Evolutionary conservation across 345 rosid species (phyloP), one percentile per base, ranked within the genome.

Genomic region (Cardamine resedifolia): DNA sequence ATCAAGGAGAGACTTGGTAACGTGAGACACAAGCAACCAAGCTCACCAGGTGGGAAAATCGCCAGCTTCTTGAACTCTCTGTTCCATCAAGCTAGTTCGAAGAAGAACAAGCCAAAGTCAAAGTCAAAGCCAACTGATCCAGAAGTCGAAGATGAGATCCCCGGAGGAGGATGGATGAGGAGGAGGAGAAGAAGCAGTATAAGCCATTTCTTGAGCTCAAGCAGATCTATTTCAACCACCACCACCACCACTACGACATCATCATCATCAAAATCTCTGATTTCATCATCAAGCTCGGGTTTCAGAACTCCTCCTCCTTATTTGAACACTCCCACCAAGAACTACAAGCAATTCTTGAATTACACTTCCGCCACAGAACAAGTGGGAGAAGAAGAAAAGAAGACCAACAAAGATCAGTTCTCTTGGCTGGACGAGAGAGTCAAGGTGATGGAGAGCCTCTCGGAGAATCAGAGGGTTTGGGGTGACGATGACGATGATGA

Each of bases 61-160:
- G 96, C 96, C 2, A 91, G 88, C 78, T 94, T 94, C 86, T 79
- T 94, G 85, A 94, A 88, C 81, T 89, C 97, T 53, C 75, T 91
- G 20, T 91, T 94, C 83, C 85, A 76, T 48, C 96, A 94, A 80
- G 76, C 90, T n/a, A 43, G 91, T 58, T 86, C 85, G 1, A 87
- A 81, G 81, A 91, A 87, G 83, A 88, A 81, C 84, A 93, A 90
- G 72, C 19, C 83, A 15, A 82, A 85, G 74, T 79, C 83, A 15
- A 82, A 85, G 67, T 79, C 86, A 34, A 64, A 78, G 33, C 44
- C 65, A 66, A n/a, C n/a, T 19, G 49, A 68, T 51, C 64, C n/a
- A 44, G 70, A 50, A 77, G 83, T 86, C 39, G 91, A 86, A 47
- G 91, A 85, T 2, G 92, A 85, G 50, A 51, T 33, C 24, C 50